Conservation (phyloP, 495 filamentous ascomycete genomes). For the Podospora didyma region DNA sequence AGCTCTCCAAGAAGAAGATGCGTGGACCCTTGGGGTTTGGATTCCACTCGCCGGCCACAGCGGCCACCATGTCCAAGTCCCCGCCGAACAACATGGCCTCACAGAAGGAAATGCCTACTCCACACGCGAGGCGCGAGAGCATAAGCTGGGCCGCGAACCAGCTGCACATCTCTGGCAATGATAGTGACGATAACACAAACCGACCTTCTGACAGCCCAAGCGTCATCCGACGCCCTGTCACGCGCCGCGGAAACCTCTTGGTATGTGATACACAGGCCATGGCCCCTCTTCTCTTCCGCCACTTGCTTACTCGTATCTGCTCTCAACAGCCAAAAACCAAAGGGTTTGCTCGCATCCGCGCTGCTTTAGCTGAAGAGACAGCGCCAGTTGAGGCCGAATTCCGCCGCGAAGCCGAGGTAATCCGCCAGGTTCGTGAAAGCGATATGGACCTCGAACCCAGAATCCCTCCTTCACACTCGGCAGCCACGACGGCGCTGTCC, state of each 20-base stretch:
- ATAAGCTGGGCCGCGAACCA: slow-evolving; percentile 84
- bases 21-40: slow-evolving; percentile 34
- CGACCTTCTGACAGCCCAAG: slow-evolving; percentile 47
- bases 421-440: slow-evolving; percentile 84
- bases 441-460: slow-evolving; percentile 50
- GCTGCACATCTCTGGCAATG: slow-evolving; percentile 72
- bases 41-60: slow-evolving; percentile 29
- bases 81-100: slow-evolving; percentile 31
- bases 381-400: slow-evolving; percentile 85
- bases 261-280: slow-evolving; percentile 46
- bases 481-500: slow-evolving; percentile 50
- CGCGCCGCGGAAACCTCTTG: slow-evolving; percentile 80
- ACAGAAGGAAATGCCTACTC: slow-evolving; percentile 32
- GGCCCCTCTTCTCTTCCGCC: not conserved
- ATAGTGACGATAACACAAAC: slow-evolving; percentile 72
- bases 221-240: slow-evolving; percentile 68
- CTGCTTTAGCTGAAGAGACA: slow-evolving; percentile 81
- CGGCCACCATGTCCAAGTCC: slow-evolving; percentile 35
- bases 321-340: slow-evolving; percentile 76
- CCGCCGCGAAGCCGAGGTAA: slow-evolving; percentile 88
- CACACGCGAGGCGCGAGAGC: slow-evolving; percentile 69
- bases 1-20: slow-evolving; percentile 39
- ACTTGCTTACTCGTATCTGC: slow-evolving; percentile 1
- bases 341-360: slow-evolving; percentile 86
- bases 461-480: slow-evolving; percentile 23